These are phyloP conservation scores for Luvunga scandens DNA, from an alignment of 345 rosid species.

Conservation along the genomic window DNA sequence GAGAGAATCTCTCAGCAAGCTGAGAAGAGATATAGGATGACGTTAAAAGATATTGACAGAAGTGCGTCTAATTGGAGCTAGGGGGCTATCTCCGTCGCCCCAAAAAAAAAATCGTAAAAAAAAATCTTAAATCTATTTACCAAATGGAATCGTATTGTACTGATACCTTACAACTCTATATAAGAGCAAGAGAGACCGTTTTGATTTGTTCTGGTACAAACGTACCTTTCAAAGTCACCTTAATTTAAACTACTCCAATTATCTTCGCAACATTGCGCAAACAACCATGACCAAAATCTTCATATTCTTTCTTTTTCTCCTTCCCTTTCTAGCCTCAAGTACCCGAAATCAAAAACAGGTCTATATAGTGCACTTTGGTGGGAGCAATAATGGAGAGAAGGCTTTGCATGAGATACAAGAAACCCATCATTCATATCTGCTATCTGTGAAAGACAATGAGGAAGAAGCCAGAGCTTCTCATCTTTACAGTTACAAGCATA, in stretches of 20 bases:
- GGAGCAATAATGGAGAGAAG: slow-evolving; percentile 47
- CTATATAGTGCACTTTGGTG: slow-evolving; percentile 67
- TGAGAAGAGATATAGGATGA: neutral
- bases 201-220: neutral
- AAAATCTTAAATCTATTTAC: neutral
- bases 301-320: slow-evolving; percentile 29
- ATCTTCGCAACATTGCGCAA: neutral
- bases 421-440: slow-evolving; percentile 58
- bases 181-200: neutral
- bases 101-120: too few relatives aligned
- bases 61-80: neutral
- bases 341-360: slow-evolving; percentile 51
- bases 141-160: neutral
- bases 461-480: slow-evolving; percentile 68
- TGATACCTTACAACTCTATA: neutral
- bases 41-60: neutral
- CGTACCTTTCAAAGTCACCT: slow-evolving; percentile 2
- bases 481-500: slow-evolving; percentile 83
- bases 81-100: neutral
- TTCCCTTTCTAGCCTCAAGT: slow-evolving; percentile 48
- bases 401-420: slow-evolving; percentile 56
- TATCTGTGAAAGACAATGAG: slow-evolving; percentile 52
- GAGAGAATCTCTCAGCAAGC: neutral
- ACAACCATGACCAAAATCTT: slow-evolving; percentile 26
- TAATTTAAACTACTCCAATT: slow-evolving; percentile 22